A percentile compares a stretch with the other conserved stretches of the same genome.
Conservation (phyloP, 163 green algal species). For the Chlorella variabilis region DNA sequence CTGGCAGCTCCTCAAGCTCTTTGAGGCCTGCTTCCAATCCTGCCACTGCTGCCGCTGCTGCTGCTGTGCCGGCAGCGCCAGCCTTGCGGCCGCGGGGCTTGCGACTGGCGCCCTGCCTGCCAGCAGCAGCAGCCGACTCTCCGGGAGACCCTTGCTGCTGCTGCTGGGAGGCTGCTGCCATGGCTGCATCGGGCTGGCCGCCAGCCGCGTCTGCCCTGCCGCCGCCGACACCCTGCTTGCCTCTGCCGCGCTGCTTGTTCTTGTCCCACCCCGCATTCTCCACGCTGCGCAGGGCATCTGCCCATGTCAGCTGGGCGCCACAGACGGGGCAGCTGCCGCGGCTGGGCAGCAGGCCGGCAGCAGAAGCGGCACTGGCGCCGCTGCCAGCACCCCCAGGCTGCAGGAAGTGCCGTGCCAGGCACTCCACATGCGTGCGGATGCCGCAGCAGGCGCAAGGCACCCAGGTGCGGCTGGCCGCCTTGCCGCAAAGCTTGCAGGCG, state of each 20-base stretch:
- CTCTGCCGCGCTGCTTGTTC: constrained; percentile 6
- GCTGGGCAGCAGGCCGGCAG: constrained; percentile 16
- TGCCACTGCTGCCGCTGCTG: not conserved
- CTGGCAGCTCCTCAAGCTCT: no score
- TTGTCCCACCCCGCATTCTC: constrained; percentile 48
- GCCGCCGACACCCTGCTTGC: not conserved
- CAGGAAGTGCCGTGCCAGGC: constrained; percentile 56
- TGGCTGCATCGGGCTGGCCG: not conserved
- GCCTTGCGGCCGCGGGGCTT: not conserved
- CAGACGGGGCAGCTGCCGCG: constrained; percentile 38
- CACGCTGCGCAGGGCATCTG: constrained; percentile 30
- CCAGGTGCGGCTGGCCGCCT: constrained; percentile 47
- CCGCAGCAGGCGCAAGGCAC: constrained; percentile 42
- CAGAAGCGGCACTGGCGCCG: not conserved
- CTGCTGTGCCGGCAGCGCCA: not conserved
- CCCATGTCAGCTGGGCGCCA: constrained; percentile 14
- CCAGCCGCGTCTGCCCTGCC: not conserved
- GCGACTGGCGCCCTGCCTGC: not conserved
- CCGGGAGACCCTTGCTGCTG: constrained; percentile 1
- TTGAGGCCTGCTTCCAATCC: no score
- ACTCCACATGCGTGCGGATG: constrained; percentile 51
- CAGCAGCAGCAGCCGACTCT: not conserved
- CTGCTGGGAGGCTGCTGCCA: not conserved
- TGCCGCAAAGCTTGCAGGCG: constrained; percentile 50
- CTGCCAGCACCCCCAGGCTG: not conserved